These are phyloP conservation scores for Uronychia binucleata DNA, from an alignment of 73 alveolate species.

Conservation along the genomic window DNA sequence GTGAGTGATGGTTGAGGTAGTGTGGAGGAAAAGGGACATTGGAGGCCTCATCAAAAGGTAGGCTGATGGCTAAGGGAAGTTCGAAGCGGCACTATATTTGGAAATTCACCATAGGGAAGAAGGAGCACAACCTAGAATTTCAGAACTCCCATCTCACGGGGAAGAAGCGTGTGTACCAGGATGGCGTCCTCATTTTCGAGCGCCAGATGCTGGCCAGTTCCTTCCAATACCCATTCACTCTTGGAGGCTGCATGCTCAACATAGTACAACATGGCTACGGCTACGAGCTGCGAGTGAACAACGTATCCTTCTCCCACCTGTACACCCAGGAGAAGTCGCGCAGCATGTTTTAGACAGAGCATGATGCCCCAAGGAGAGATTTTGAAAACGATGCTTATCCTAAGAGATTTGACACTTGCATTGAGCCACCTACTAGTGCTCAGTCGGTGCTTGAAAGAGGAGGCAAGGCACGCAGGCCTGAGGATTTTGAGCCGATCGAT, in stretches of 20 bases:
- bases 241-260: constrained; percentile 64
- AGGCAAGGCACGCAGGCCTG: no score
- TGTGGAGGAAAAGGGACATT: not conserved
- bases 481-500: no score
- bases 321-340: constrained; percentile 44
- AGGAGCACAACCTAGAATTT: constrained; percentile 25
- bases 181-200: constrained; percentile 31
- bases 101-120: constrained; percentile 35
- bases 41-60: not conserved
- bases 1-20: no score
- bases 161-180: constrained; percentile 42
- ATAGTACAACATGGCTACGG: constrained; percentile 77
- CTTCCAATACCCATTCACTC: constrained; percentile 63
- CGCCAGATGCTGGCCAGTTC: constrained; percentile 29
- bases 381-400: not conserved
- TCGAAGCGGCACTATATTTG: constrained; percentile 42
- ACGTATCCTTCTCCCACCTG: constrained; percentile 78
- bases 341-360: not conserved
- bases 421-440: no score
- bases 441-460: no score
- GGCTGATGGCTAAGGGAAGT: not conserved
- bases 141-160: constrained; percentile 34
- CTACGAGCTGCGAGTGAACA: constrained; percentile 82
- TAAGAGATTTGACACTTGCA: not conserved
- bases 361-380: not conserved